Percentiles rank a stretch among this genome's conserved stretches.
Evolutionary conservation across 345 rosid species (phyloP).

Genomic region (Mangifera indica): DNA sequence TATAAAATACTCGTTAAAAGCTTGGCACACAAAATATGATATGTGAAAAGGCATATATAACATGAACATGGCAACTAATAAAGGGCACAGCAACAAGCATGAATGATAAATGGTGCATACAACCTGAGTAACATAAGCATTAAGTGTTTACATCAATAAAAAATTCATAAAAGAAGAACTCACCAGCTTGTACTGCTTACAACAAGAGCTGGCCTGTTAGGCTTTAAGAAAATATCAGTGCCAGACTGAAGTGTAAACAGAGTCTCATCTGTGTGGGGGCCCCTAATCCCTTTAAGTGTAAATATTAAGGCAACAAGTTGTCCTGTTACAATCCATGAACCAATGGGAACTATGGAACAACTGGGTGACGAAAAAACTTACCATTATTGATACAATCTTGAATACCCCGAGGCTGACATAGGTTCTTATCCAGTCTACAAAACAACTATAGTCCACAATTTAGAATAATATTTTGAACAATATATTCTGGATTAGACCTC

Average conservation of each 20-base stretch:
- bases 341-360: conserved; percentile 15
- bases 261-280: conserved; percentile 44
- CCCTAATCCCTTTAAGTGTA: conserved; percentile 28
- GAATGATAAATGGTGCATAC: neutral
- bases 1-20: no score
- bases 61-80: neutral
- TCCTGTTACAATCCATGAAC: conserved; percentile 5
- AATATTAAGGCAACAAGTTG: conserved; percentile 5
- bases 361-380: conserved; percentile 28
- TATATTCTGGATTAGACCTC: neutral
- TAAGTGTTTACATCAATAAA: neutral
- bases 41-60: neutral
- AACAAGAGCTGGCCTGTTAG: conserved; percentile 82
- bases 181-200: conserved; percentile 99
- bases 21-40: neutral
- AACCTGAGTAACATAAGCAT: neutral
- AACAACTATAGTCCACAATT: conserved; percentile 57
- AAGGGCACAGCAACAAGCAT: conserved; percentile 9
- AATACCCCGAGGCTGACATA: conserved; percentile 51
- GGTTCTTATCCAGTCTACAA: conserved; percentile 61
- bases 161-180: conserved; percentile 21
- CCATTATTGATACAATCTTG: conserved; percentile 65
- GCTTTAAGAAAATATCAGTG: conserved; percentile 48
- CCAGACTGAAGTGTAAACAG: conserved; percentile 50
- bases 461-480: conserved; percentile 12